Percentiles rank a stretch among this genome's conserved stretches.
phyloP scores from a whole-genome alignment of 2,329 filamentous ascomycete species.

The Ceratocystis cubensis region DNA sequence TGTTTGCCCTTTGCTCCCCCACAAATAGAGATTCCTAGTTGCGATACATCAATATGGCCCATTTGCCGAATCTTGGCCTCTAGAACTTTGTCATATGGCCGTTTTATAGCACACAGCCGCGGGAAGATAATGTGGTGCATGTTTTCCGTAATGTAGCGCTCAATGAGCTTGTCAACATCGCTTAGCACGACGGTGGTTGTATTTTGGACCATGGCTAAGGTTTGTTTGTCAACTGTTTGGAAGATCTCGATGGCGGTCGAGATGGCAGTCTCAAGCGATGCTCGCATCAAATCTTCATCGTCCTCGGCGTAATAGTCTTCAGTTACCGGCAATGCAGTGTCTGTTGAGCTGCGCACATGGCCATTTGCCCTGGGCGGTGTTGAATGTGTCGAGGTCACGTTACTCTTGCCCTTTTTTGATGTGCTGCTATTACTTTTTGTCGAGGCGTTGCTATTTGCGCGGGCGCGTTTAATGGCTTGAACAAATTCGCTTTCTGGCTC shows the following conservation, averaged over 20 bases:
- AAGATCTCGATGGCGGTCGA: conserved; percentile 92
- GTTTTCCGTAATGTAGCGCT: conserved; percentile 87
- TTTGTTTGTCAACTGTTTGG: conserved; percentile 88
- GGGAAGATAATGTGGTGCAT: conserved; percentile 85
- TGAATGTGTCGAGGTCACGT: conserved; percentile 23
- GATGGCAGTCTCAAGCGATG: conserved; percentile 79
- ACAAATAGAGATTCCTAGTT: conserved; percentile 79
- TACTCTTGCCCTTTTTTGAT: conserved; percentile 26
- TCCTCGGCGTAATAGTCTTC: conserved; percentile 68
- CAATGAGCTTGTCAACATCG: conserved; percentile 83
- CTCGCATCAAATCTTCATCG: conserved; percentile 81
- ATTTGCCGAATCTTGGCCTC: conserved; percentile 86
- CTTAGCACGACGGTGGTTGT: conserved; percentile 90
- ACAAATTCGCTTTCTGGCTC: conserved; percentile 46
- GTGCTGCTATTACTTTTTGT: conserved; percentile 22
- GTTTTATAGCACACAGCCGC: conserved; percentile 62
- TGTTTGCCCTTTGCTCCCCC: conserved; percentile 67
- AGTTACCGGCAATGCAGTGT: conserved; percentile 36
- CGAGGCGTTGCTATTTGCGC: conserved; percentile 32
- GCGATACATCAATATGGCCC: conserved; percentile 85
- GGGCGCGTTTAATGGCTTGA: conserved; percentile 42
- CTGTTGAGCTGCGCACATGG: neutral
- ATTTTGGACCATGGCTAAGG: conserved; percentile 78
- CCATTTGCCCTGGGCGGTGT: neutral
- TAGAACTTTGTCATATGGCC: conserved; percentile 72